Percentiles rank a stretch among this genome's conserved stretches.
These are phyloP conservation scores for Lactifluus rugatus DNA, from an alignment of 768 basidiomycete genomes.

Conservation along the genomic window DNA sequence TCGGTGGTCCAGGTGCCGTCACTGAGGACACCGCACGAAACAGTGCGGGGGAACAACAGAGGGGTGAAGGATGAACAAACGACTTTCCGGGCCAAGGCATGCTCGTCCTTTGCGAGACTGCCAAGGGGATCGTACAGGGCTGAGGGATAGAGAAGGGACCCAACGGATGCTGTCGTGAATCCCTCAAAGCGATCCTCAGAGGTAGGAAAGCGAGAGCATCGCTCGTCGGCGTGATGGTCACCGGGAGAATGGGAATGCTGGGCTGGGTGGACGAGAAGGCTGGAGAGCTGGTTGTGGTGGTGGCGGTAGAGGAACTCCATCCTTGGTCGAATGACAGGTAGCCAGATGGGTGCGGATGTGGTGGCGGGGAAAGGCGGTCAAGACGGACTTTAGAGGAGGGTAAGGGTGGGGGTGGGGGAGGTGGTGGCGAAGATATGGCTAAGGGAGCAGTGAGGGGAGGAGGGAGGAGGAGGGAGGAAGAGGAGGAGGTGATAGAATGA, in stretches of 20 bases:
- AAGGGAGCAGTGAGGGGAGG: not conserved
- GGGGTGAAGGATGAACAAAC: conserved; percentile 2
- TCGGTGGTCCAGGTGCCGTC: conserved; percentile 17
- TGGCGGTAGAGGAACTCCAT: conserved; percentile 9
- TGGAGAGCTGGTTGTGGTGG: not conserved
- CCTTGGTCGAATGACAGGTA: conserved; percentile 2
- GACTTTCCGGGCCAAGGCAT: not conserved
- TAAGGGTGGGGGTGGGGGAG: not conserved
- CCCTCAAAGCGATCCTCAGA: conserved; percentile 9
- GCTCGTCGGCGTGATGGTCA: not conserved
- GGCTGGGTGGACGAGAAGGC: not conserved
- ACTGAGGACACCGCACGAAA: conserved; percentile 18
- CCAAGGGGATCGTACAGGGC: conserved; percentile 19
- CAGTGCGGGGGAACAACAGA: conserved; percentile 1
- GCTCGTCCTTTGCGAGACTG: conserved; percentile 6
- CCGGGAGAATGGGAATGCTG: not conserved
- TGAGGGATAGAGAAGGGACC: not conserved
- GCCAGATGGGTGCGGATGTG: conserved; percentile 7
- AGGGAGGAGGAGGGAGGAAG: not conserved
- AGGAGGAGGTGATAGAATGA: not conserved
- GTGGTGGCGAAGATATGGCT: not conserved
- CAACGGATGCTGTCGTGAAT: not conserved
- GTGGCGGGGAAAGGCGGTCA: conserved; percentile 4
- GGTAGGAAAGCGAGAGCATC: conserved; percentile 2
- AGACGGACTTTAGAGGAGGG: conserved; percentile 18